Evolutionary conservation across 2,329 filamentous ascomycete genomes (phyloP), one percentile per base, ranked within the genome.

Genomic region (Blumeria graminis): DNA sequence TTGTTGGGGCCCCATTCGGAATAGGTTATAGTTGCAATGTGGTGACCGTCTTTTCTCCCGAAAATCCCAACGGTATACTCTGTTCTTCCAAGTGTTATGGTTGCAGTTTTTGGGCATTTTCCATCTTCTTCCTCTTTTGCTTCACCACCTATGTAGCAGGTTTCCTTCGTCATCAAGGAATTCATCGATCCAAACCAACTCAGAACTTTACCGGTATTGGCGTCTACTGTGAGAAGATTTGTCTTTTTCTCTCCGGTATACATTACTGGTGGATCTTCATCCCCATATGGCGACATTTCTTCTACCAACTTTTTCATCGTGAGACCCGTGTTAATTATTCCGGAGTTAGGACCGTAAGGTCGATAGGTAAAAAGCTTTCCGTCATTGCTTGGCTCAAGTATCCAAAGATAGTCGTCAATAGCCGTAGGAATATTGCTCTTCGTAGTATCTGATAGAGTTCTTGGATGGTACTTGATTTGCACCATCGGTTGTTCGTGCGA

Each of bases 1-100:
- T 84, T 93, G 68, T 98, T 98, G 13, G 89, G 86, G 0, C 81
- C 82, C 92, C 92, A 98, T 68, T 98, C 92, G 10, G 87, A 84
- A 66, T 93, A 98, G 61, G 81, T 89, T 62, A 98, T 78, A 0
- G 86, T 94, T 64, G 88, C 94, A 60, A 98, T 83, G 7, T 80
- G 78, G 58, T 82, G 78, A 1, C 83, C 82, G 3, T 79, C 81
- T 62, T 84, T 77, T 48, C 76, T 77, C 58, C 86, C 82, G 61
- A 88, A 83, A 48, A 98, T 93, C 57, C 77, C 80, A 58, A 98
- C 82, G 6, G 79, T 90, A 69, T 98, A 98, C 67, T 95, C 88
- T 41, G 86, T 87, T 55, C 86, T 79, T 33, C 87, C 88, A 1
- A 95, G 74, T 0, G 85, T 88, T 59, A 94, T 77, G 36, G 84